Evolutionary conservation across 805 yeast genomes (phyloP).

Genomic region (Cyberlindnera lachancei): DNA sequence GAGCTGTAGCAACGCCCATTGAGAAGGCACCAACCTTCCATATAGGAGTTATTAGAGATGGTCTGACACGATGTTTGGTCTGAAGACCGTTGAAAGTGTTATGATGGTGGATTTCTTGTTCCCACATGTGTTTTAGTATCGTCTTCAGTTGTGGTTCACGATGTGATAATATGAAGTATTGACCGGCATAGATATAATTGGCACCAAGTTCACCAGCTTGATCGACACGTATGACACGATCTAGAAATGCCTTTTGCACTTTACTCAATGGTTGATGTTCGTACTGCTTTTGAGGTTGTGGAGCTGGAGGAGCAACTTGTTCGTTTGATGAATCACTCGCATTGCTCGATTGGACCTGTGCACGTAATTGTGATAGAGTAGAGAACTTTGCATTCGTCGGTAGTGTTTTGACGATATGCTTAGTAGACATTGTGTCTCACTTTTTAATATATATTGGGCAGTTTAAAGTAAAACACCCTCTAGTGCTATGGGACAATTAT

Average conservation of each 20-base stretch:
- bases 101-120: constrained; percentile 90
- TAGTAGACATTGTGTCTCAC: constrained; percentile 1
- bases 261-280: constrained; percentile 20
- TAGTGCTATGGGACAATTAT: too few species aligned
- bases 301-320: too few species aligned
- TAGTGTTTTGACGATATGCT: constrained; percentile 7
- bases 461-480: too few species aligned
- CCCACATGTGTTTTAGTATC: constrained; percentile 93
- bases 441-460: background rate
- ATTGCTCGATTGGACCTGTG: constrained; percentile 7
- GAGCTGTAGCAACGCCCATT: constrained; percentile 81
- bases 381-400: constrained; percentile 15
- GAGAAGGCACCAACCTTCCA: constrained; percentile 91
- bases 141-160: constrained; percentile 73
- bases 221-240: constrained; percentile 79
- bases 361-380: constrained; percentile 16
- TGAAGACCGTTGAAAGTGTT: constrained; percentile 77
- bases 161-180: constrained; percentile 63
- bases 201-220: constrained; percentile 99
- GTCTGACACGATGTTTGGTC: constrained; percentile 72
- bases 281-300: constrained; percentile 5
- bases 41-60: constrained; percentile 82
- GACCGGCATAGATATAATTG: constrained; percentile 87
- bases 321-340: background rate
- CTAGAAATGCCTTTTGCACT: constrained; percentile 66